Evolutionary conservation across 768 basidiomycete genomes (phyloP), one percentile per base, ranked within the genome.

Genomic region (Panellus pusillus): DNA sequence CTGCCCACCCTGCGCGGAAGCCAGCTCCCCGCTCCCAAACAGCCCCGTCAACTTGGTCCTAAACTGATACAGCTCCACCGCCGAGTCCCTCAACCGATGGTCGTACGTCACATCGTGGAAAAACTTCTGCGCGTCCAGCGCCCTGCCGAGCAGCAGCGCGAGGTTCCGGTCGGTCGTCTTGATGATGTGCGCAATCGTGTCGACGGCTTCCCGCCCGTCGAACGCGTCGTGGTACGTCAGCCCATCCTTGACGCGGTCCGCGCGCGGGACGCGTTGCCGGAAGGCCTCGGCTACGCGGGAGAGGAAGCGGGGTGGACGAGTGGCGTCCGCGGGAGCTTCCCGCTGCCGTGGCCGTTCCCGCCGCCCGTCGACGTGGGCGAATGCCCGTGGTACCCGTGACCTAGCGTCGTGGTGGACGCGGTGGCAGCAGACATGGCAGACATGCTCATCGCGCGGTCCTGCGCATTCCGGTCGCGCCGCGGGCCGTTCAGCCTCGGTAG

Each of bases 91-190:
- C 52, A 99, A 68, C 13, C 96, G 87, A 68, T 99, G 97, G 65
- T 98, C 96, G 66, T 98, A 99, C 9, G 97, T 98, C 61, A 99
- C 97, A 65, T 98, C 97, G 66, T 99, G 97, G 68, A 99, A 98
- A 73, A 93, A 98, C 73, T 98, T 98, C 70, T 98, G 97, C 9
- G 95, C 89, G 65, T 98, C 97, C 48, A 99, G 76, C 3, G 97
- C 94, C 38, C 97, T 82, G 6, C 97, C 97, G n/a, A 98, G 80
- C 2, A 99, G 78, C 41, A 98, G 74, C 11, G 97, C 97, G 24
- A 99, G 80, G 70, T 97, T 98, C 13, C 97, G 82, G 72, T 99
- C 97, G 6, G 94, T 93, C 3, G 97, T 98, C 73, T 95, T 95
- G 80, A 98, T 97, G 67, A 99, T 96, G 66, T 97, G 93, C 13